Base-by-base conservation (phyloP, 805 yeast genomes). In the Candida caryicola region DNA sequence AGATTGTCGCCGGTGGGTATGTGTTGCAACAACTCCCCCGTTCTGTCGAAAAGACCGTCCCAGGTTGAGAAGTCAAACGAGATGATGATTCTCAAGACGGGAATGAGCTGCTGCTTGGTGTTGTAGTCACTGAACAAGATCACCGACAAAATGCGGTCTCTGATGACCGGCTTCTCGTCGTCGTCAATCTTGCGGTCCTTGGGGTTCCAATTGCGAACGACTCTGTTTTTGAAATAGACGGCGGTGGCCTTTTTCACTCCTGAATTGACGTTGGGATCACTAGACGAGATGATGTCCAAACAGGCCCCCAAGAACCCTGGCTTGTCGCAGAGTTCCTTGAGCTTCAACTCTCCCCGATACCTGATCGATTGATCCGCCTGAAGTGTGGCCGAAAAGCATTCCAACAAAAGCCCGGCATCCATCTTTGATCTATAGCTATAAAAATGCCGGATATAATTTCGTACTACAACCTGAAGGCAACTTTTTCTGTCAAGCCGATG, bases 231-330 rank as follows among this genome's bases (percentile, higher is more conserved):
- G 59, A 88, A 77, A 59, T 79, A 87, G 4, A 91, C 81, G 0
- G 93, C 89, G 2, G 95, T 83, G 9, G 95, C 85, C 34, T 78
- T 66, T 49, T 81, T 75, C 34, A 84, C 71, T 17, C 70, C 75
- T 2, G 44, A 15, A 17, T 34, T 23, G 28, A 39, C 37, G 12
- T 29, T 36, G 12, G 42, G 26, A 13, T 73, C 76, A 5, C 62
- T 62, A 15, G 77, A 74, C 13, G 74, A 57, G 14, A 88, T 71
- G 36, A 89, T 82, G 54, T 86, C 91, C 33, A 91, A 65, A 59
- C 95, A 85, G 1, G 91, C 90, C 4, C 84, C 84, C 28, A 87
- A 64, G 54, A 90, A 90, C 4, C 95, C 95, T 1, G 85, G 78
- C 3, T 72, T 59, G 19, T 55, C 51, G 34, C 82, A 77, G 5